Percentiles rank a stretch among this genome's conserved stretches.
Evolutionary conservation across 805 yeast species (phyloP).

Genomic region (Saccharomycopsis fibuligera): DNA sequence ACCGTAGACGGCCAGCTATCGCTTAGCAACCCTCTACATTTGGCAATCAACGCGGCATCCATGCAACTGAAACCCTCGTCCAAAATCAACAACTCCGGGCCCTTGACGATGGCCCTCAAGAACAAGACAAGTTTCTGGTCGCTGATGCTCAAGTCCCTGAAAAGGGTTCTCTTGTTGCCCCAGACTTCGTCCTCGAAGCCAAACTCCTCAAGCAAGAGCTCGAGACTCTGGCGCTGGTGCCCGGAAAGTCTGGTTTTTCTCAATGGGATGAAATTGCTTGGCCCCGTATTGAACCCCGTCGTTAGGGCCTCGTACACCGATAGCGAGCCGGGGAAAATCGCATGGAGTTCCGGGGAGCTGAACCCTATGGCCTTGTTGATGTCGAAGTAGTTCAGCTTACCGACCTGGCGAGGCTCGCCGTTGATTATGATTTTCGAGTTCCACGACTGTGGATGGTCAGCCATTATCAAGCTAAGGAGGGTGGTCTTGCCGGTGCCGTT

Average conservation of each 20-base stretch:
- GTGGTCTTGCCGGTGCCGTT: constrained; percentile 96
- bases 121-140: constrained; percentile 76
- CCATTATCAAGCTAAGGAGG: constrained; percentile 71
- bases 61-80: constrained; percentile 94
- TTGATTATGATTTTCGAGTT: constrained; percentile 55
- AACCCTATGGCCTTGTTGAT: constrained; percentile 77
- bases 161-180: constrained; percentile 32
- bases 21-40: constrained; percentile 46
- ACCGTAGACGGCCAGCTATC: constrained; percentile 62
- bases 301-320: constrained; percentile 52
- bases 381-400: constrained; percentile 68
- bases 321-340: constrained; percentile 61
- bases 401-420: constrained; percentile 66
- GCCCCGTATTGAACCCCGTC: constrained; percentile 46
- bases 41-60: constrained; percentile 55
- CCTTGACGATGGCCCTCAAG: constrained; percentile 68
- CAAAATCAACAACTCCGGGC: constrained; percentile 70
- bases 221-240: constrained; percentile 34
- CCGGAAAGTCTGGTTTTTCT: constrained; percentile 27
- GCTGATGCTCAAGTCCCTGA: constrained; percentile 54
- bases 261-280: constrained; percentile 4
- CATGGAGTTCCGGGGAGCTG: constrained; percentile 88
- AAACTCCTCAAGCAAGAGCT: constrained; percentile 42
- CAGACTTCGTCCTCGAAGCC: constrained; percentile 29
- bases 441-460: constrained; percentile 98